These are phyloP conservation scores for Aspergillus oerlinghausenensis DNA, from an alignment of 2,329 filamentous ascomycete species.

Conservation along the genomic window DNA sequence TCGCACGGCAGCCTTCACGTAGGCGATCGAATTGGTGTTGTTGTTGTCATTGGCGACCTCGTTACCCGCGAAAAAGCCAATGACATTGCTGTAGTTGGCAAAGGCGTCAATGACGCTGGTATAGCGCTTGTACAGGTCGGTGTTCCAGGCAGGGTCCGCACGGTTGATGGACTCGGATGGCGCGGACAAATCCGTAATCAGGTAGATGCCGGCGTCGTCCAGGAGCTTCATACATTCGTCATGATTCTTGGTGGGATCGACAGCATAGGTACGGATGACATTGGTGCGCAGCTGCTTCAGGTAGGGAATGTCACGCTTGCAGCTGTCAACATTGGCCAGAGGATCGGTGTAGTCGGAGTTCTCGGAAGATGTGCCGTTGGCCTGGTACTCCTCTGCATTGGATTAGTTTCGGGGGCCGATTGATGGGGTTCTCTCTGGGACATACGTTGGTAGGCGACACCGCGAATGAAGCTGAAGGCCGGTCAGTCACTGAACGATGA, in stretches of 20 bases:
- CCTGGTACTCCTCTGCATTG: conserved; percentile 36
- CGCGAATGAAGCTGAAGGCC: conserved; percentile 67
- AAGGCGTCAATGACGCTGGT: conserved; percentile 76
- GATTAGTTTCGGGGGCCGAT: conserved; percentile 13
- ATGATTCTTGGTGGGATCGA: conserved; percentile 77
- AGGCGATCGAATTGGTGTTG: conserved; percentile 88
- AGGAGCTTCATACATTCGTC: conserved; percentile 78
- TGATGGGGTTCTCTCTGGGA: conserved; percentile 3
- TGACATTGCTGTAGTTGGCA: conserved; percentile 77
- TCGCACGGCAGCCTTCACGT: conserved; percentile 94
- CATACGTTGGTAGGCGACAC: conserved; percentile 83
- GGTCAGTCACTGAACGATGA: neutral
- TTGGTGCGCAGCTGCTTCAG: conserved; percentile 79
- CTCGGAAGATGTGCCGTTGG: conserved; percentile 38
- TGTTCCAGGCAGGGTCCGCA: conserved; percentile 71
- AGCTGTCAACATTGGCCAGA: conserved; percentile 65
- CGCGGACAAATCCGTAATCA: conserved; percentile 84
- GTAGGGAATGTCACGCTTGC: conserved; percentile 80
- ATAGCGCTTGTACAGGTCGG: conserved; percentile 74
- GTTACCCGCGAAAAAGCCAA: conserved; percentile 98
- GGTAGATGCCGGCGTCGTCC: conserved; percentile 83
- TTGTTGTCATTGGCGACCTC: conserved; percentile 86
- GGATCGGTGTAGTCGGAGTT: conserved; percentile 69
- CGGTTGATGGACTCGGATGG: conserved; percentile 82
- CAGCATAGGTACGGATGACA: conserved; percentile 89